phyloP scores from a whole-genome alignment of 179 eudicot genomes.

The Nepenthes alata region DNA sequence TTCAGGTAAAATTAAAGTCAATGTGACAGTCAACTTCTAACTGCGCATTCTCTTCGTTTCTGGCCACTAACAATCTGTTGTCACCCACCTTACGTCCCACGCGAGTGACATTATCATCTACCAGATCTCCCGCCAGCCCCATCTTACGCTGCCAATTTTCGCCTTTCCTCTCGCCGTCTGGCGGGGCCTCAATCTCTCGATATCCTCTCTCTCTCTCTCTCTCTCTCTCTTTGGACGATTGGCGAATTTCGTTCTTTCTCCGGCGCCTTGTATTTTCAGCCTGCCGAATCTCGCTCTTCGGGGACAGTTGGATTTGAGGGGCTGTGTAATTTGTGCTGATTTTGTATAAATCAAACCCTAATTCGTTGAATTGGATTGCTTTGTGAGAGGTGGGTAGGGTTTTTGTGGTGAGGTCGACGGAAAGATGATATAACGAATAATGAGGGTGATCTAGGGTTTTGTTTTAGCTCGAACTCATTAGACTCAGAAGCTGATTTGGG shows the following conservation, averaged over 20 bases:
- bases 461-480: background rate
- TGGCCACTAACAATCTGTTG: conserved; percentile 3
- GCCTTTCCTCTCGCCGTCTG: background rate
- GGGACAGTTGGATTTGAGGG: background rate
- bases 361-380: background rate
- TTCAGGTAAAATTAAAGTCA: too few species aligned
- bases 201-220: background rate
- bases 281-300: background rate
- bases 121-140: background rate
- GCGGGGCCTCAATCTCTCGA: background rate
- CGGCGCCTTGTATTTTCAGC: background rate
- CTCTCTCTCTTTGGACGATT: background rate
- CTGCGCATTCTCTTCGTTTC: too few species aligned
- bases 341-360: background rate
- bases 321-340: background rate
- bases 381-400: background rate
- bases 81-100: background rate
- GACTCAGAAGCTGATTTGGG: background rate
- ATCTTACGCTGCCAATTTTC: conserved; percentile 1
- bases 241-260: background rate
- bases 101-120: conserved; percentile 1
- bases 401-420: background rate
- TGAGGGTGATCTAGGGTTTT: background rate
- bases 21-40: too few species aligned
- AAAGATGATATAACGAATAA: background rate